Evolutionary conservation across 108 stramenopile species (phyloP).

Genomic region (Cyclotella kingstonii): DNA sequence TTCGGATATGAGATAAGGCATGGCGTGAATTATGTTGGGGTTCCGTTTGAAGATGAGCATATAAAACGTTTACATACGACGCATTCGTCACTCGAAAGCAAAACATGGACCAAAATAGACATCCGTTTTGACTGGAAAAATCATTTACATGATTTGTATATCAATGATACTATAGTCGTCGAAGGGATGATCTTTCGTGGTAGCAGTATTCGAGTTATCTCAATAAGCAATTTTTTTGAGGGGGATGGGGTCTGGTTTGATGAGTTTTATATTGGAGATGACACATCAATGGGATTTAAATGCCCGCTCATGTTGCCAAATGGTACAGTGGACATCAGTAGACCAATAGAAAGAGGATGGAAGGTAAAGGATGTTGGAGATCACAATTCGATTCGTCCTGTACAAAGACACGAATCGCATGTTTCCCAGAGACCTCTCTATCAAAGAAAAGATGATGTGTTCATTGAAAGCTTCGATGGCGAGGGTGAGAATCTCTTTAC

Average conservation of each 20-base stretch:
- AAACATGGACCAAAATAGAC: constrained; percentile 86
- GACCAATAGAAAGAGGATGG: constrained; percentile 63
- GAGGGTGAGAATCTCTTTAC: constrained; percentile 40
- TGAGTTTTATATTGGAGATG: constrained; percentile 77
- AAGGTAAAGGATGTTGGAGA: constrained; percentile 49
- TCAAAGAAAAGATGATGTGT: constrained; percentile 16
- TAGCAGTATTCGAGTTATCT: constrained; percentile 42
- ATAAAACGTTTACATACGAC: constrained; percentile 19
- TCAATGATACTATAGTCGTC: constrained; percentile 58
- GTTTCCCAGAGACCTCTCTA: constrained; percentile 47
- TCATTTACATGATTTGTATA: constrained; percentile 47
- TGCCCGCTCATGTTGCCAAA: constrained; percentile 45
- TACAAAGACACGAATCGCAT: constrained; percentile 72
- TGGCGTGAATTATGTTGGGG: constrained; percentile 50
- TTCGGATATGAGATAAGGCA: constrained; percentile 45
- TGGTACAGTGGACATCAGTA: constrained; percentile 29
- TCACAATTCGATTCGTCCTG: constrained; percentile 20
- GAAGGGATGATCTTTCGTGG: constrained; percentile 36
- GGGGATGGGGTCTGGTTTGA: constrained; percentile 66
- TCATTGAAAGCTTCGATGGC: constrained; percentile 61
- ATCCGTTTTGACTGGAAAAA: constrained; percentile 66
- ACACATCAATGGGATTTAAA: constrained; percentile 63
- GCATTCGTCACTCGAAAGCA: constrained; percentile 2
- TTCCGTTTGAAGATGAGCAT: constrained; percentile 45
- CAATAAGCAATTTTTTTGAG: constrained; percentile 46